These are phyloP conservation scores for Hemileia vastatrix DNA, from an alignment of 1,284 basidiomycete genomes.

Conservation along the genomic window DNA sequence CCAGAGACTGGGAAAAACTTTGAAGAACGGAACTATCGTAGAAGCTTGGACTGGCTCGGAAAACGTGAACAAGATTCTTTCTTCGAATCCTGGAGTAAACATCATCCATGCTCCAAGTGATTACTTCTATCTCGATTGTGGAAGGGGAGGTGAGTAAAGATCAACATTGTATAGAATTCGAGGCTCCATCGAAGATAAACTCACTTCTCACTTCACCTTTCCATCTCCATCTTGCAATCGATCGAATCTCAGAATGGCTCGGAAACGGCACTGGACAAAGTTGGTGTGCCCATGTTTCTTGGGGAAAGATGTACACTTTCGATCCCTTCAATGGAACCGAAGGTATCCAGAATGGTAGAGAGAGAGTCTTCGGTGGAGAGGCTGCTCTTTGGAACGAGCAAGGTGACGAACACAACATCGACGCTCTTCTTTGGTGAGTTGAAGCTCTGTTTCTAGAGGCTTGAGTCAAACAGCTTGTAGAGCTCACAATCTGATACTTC, in stretches of 20 bases:
- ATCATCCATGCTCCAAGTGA: constrained; percentile 27
- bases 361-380: constrained; percentile 33
- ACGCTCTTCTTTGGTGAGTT: constrained; percentile 28
- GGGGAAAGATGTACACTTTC: constrained; percentile 37
- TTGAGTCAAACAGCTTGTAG: too few relatives aligned
- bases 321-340: too few relatives aligned
- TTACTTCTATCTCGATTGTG: constrained; percentile 41
- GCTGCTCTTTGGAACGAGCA: constrained; percentile 34
- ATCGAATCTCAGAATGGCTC: constrained; percentile 23
- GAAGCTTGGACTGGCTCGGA: constrained; percentile 36
- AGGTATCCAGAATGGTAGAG: constrained; percentile 10
- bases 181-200: too few relatives aligned
- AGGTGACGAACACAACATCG: constrained; percentile 28
- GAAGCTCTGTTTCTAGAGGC: neutral
- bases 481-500: too few relatives aligned
- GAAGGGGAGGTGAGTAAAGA: constrained; percentile 23
- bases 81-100: constrained; percentile 28
- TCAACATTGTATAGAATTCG: too few relatives aligned
- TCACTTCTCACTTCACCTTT: too few relatives aligned
- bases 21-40: constrained; percentile 35
- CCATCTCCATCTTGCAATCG: too few relatives aligned
- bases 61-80: constrained; percentile 29
- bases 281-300: too few relatives aligned
- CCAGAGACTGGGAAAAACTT: constrained; percentile 29
- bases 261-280: constrained; percentile 24